Evolutionary conservation across 345 rosid species (phyloP).

Genomic region (Dipteronia sinensis): DNA sequence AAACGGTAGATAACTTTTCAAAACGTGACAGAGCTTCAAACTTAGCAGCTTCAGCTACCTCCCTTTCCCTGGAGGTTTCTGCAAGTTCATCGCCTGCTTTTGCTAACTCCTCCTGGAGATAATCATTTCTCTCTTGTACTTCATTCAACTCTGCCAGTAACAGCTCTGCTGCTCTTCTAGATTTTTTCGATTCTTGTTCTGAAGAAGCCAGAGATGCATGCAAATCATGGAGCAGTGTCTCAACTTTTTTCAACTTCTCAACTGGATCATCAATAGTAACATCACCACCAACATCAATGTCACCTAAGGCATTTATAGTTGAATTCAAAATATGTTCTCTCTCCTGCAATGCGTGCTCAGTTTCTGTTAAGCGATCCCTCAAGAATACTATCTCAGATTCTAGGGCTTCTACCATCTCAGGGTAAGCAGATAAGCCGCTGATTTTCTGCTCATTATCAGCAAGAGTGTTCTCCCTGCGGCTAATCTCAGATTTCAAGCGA

Average conservation of each 20-base stretch:
- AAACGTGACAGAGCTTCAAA: constrained; percentile 54
- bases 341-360: constrained; percentile 59
- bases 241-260: constrained; percentile 59
- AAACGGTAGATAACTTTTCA: constrained; percentile 48
- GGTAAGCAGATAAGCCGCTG: constrained; percentile 54
- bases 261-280: constrained; percentile 55
- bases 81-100: constrained; percentile 47
- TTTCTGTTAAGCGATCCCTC: constrained; percentile 62
- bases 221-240: constrained; percentile 53
- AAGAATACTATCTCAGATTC: constrained; percentile 63
- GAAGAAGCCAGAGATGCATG: constrained; percentile 54
- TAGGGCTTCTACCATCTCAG: constrained; percentile 50
- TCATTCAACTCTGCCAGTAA: constrained; percentile 88
- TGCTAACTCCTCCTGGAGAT: constrained; percentile 75
- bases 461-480: constrained; percentile 49
- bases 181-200: constrained; percentile 75
- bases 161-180: constrained; percentile 86
- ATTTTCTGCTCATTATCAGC: constrained; percentile 59
- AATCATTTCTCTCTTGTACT: constrained; percentile 92
- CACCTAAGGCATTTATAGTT: constrained; percentile 49
- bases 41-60: constrained; percentile 62
- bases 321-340: constrained; percentile 51
- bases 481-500: constrained; percentile 66
- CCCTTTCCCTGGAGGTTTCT: constrained; percentile 55
- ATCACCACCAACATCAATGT: constrained; percentile 61